Conservation (phyloP, 1,284 basidiomycete species). For the Cutaneotrichosporon daszewskae region DNA sequence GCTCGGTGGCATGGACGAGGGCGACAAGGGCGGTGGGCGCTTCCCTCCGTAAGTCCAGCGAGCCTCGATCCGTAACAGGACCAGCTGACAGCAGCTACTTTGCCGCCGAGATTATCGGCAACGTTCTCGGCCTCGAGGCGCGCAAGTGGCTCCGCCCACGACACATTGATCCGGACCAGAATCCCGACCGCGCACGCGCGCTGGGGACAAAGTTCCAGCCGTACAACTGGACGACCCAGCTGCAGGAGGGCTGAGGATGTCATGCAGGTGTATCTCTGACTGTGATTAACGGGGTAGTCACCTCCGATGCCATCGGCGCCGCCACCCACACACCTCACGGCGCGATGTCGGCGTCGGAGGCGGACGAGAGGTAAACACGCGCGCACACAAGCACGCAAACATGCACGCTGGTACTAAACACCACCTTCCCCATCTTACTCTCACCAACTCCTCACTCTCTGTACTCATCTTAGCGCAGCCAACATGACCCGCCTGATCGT, state of each 20-base stretch:
- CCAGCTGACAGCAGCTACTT: slow-evolving; percentile 63
- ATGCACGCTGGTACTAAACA: too few relatives aligned
- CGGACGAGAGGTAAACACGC: neutral
- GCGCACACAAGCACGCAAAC: too few relatives aligned
- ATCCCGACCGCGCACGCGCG: slow-evolving; percentile 62
- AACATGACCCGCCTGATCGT: too few relatives aligned
- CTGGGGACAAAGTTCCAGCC: slow-evolving; percentile 46
- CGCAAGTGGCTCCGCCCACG: slow-evolving; percentile 76
- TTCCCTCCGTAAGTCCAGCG: slow-evolving; percentile 66
- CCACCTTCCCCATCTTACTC: too few relatives aligned
- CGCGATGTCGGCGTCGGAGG: too few relatives aligned
- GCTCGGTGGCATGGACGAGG: slow-evolving; percentile 65
- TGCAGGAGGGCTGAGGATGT: slow-evolving; percentile 20
- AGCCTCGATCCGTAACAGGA: neutral
- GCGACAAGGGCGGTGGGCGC: slow-evolving; percentile 77
- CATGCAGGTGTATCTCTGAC: too few relatives aligned
- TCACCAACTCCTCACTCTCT: too few relatives aligned
- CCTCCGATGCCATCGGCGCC: too few relatives aligned
- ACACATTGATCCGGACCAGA: slow-evolving; percentile 62
- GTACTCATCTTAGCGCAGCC: too few relatives aligned
- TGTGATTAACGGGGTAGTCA: too few relatives aligned
- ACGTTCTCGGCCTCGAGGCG: slow-evolving; percentile 81
- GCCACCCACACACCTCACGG: too few relatives aligned
- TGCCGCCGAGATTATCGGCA: slow-evolving; percentile 90
- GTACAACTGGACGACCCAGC: slow-evolving; percentile 46